phyloP scores from a whole-genome alignment of 2,329 filamentous ascomycete genomes.

The Cercospora sp. region DNA sequence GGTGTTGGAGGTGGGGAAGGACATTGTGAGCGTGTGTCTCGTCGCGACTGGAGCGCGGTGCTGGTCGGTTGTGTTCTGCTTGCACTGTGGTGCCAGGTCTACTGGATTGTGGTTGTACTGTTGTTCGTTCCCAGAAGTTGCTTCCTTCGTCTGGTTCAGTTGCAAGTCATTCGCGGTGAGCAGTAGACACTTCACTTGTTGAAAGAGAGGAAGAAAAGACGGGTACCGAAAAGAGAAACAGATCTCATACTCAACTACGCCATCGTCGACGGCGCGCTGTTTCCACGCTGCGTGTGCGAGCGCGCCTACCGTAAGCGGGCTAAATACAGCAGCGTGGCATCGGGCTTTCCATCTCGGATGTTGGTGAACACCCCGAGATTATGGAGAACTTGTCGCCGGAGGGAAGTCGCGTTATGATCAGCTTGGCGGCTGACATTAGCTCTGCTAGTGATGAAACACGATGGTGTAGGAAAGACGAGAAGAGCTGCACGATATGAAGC shows the following conservation, averaged over 20 bases:
- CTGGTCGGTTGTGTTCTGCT: not conserved
- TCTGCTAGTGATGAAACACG: not conserved
- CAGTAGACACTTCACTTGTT: not conserved
- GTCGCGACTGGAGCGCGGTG: not conserved
- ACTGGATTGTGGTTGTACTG: not conserved
- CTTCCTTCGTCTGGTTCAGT: not conserved
- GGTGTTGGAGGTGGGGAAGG: not conserved
- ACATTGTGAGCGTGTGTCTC: not conserved
- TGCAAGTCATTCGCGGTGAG: not conserved
- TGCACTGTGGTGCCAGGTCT: not conserved
- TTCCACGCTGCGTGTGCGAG: not conserved
- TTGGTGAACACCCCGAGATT: not conserved
- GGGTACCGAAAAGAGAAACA: not conserved
- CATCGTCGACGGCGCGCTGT: not conserved
- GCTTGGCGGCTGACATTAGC: not conserved
- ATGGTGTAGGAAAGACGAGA: not conserved
- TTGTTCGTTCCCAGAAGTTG: not conserved
- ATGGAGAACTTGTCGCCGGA: not conserved
- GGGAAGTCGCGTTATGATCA: not conserved
- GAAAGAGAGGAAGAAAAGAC: not conserved
- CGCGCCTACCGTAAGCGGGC: not conserved
- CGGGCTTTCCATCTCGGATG: not conserved
- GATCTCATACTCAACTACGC: not conserved
- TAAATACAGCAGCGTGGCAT: constrained; percentile 2
- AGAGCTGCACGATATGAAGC: not conserved